Percentiles rank a stretch among this genome's conserved stretches.
Evolutionary conservation across 805 yeast species (phyloP).

Genomic region (Scheffersomyces lignosus): DNA sequence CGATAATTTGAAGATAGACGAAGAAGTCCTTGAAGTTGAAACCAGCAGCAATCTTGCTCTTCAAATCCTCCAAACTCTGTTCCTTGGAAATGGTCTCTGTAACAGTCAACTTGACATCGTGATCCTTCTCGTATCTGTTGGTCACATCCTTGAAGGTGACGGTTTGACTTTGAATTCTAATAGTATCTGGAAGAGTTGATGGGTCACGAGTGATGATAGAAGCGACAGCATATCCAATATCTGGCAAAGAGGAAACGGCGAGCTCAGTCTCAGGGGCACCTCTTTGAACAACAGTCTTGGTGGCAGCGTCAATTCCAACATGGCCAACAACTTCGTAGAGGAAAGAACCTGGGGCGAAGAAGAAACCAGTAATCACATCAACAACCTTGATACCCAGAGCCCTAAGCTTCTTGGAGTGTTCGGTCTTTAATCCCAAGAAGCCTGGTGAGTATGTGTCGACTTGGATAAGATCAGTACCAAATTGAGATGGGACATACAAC

Average conservation of each 20-base stretch:
- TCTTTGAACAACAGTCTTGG: slow-evolving; percentile 31
- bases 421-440: slow-evolving; percentile 30
- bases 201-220: slow-evolving; percentile 26
- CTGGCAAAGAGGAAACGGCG: slow-evolving; percentile 32
- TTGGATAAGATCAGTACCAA: slow-evolving; percentile 47
- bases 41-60: slow-evolving; percentile 25
- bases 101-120: slow-evolving; percentile 24
- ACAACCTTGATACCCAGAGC: slow-evolving; percentile 47
- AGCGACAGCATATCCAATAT: slow-evolving; percentile 17
- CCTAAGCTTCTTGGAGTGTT: slow-evolving; percentile 41
- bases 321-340: slow-evolving; percentile 32
- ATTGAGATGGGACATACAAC: slow-evolving; percentile 60
- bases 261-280: slow-evolving; percentile 42
- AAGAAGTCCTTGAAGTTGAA: slow-evolving; percentile 34
- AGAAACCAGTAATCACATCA: slow-evolving; percentile 41
- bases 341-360: slow-evolving; percentile 35
- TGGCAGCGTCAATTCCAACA: slow-evolving; percentile 38
- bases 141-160: slow-evolving; percentile 39
- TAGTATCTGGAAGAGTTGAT: slow-evolving; percentile 40
- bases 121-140: slow-evolving; percentile 39
- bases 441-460: slow-evolving; percentile 31
- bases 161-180: slow-evolving; percentile 45
- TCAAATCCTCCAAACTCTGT: slow-evolving; percentile 30
- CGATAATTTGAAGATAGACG: slow-evolving; percentile 29
- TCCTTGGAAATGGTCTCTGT: slow-evolving; percentile 15